phyloP scores from a whole-genome alignment of 768 basidiomycete genomes.

The Cystobasidium ongulense region DNA sequence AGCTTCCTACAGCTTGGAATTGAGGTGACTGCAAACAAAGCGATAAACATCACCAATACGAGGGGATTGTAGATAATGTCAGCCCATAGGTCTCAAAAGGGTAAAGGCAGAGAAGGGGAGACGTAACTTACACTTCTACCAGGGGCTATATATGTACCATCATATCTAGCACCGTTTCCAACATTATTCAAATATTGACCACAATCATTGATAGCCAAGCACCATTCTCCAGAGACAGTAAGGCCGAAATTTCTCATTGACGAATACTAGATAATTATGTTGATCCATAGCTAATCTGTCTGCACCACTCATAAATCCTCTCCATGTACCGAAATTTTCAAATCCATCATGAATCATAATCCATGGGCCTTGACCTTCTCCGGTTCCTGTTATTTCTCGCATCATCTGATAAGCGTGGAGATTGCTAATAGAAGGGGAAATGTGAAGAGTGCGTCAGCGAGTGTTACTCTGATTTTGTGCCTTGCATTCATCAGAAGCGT shows the following conservation, averaged over 20 bases:
- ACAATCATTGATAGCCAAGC: slow-evolving; percentile 67
- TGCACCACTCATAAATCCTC: slow-evolving; percentile 62
- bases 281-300: slow-evolving; percentile 75
- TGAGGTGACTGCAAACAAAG: slow-evolving; percentile 12
- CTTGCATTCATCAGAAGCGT: no score
- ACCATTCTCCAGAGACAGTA: slow-evolving; percentile 77
- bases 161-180: slow-evolving; percentile 68
- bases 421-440: slow-evolving; percentile 44
- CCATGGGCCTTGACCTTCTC: slow-evolving; percentile 30
- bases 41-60: no score
- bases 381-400: slow-evolving; percentile 52
- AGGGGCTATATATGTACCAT: slow-evolving; percentile 51
- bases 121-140: slow-evolving; percentile 27
- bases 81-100: neutral
- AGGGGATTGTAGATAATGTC: no score
- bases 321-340: slow-evolving; percentile 58
- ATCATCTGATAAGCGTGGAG: slow-evolving; percentile 73
- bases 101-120: neutral
- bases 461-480: neutral
- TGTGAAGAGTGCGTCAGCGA: neutral
- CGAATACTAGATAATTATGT: slow-evolving; percentile 76
- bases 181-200: slow-evolving; percentile 50
- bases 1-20: slow-evolving; percentile 53
- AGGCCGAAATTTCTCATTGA: slow-evolving; percentile 74
- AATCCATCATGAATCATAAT: slow-evolving; percentile 87